A percentile compares a stretch with the other conserved stretches of the same genome.
Evolutionary conservation across 208 protist species (phyloP).

Genomic region (Giardia duodenalis): DNA sequence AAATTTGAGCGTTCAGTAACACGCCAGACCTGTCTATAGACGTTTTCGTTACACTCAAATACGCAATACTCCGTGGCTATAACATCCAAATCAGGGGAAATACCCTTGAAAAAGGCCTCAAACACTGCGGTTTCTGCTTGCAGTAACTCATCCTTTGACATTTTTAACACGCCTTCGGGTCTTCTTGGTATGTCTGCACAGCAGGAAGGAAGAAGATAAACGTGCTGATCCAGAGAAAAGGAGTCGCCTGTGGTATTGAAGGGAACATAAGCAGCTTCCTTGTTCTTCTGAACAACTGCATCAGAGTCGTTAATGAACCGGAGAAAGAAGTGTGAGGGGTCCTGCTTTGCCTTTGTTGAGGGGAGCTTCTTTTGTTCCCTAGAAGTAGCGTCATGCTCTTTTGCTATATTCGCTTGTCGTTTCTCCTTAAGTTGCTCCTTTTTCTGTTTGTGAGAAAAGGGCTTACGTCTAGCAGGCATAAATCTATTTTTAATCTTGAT

Average conservation of each 20-base stretch:
- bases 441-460: not conserved
- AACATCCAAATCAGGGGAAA: not conserved
- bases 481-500: not conserved
- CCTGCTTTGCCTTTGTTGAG: not conserved
- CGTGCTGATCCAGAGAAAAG: not conserved
- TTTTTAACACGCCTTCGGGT: not conserved
- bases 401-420: not conserved
- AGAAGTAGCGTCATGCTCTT: too few species aligned
- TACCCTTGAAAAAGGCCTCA: constrained; percentile 5
- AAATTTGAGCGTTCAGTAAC: not conserved
- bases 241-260: not conserved
- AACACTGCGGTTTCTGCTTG: not conserved
- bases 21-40: not conserved
- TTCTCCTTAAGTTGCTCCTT: not conserved
- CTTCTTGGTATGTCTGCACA: not conserved
- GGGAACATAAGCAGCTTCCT: not conserved
- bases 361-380: not conserved
- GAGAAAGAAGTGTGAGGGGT: constrained; percentile 13
- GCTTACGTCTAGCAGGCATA: not conserved
- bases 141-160: not conserved
- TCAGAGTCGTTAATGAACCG: constrained; percentile 26
- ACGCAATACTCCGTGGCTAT: not conserved
- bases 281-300: not conserved
- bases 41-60: constrained; percentile 23
- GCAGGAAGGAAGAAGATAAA: not conserved